Conservation (phyloP, 345 rosid species). For the Rhodomyrtus tomentosa region DNA sequence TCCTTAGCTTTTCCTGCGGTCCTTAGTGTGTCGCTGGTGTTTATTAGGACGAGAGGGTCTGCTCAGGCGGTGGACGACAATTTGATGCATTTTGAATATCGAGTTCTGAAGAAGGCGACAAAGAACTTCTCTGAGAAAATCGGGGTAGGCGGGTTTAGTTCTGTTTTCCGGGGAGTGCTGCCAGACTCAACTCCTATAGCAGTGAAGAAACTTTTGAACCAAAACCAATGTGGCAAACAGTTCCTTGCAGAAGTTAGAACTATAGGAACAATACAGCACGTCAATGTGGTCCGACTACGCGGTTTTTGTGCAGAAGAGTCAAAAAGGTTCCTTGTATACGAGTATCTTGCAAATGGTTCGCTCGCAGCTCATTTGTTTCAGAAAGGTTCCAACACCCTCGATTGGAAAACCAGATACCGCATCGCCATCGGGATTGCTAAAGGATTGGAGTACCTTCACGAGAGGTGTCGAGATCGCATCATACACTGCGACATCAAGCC, state of each 20-base stretch:
- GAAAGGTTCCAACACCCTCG: background rate
- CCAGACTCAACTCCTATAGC: slow-evolving; percentile 3
- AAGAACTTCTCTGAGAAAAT: slow-evolving; percentile 5
- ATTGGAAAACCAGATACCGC: slow-evolving; percentile 8
- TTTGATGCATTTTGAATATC: slow-evolving; percentile 1
- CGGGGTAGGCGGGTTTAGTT: slow-evolving; percentile 22
- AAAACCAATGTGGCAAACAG: slow-evolving; percentile 2
- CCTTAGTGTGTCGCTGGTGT: background rate
- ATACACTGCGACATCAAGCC: slow-evolving; percentile 7
- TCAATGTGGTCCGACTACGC: slow-evolving; percentile 7
- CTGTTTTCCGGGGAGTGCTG: slow-evolving; percentile 10
- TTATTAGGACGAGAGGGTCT: background rate
- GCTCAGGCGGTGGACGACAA: background rate
- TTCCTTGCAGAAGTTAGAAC: slow-evolving; percentile 15
- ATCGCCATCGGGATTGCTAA: slow-evolving; percentile 6
- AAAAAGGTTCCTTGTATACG: slow-evolving; percentile 5
- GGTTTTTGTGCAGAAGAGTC: slow-evolving; percentile 12
- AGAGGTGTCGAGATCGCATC: slow-evolving; percentile 4
- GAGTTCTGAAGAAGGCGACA: slow-evolving; percentile 1
- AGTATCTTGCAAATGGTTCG: slow-evolving; percentile 8
- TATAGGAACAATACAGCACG: slow-evolving; percentile 12
- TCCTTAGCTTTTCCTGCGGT: background rate
- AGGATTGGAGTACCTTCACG: slow-evolving; percentile 13
- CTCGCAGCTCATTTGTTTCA: slow-evolving; percentile 1
- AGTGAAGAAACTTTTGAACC: slow-evolving; percentile 9